Evolutionary conservation across 805 yeast species (phyloP).

Genomic region (Metschnikowia noctiluminum): DNA sequence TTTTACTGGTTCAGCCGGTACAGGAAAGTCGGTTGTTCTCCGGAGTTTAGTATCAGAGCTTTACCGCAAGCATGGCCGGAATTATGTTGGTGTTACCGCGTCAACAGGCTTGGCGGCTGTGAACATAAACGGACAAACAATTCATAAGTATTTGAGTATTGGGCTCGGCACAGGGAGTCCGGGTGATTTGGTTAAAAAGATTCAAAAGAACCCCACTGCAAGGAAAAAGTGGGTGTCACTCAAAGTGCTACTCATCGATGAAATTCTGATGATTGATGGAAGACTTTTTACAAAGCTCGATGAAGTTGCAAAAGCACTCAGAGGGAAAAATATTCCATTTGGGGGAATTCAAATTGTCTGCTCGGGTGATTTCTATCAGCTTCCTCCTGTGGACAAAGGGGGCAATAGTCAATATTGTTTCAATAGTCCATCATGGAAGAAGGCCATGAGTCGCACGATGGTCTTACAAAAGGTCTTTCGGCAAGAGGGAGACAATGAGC

Average conservation of each 20-base stretch:
- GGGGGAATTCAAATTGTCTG: slow-evolving; percentile 78
- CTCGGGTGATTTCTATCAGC: slow-evolving; percentile 80
- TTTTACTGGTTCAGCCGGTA: slow-evolving; percentile 97
- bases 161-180: slow-evolving; percentile 64
- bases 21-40: slow-evolving; percentile 92
- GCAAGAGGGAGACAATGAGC: slow-evolving; percentile 68
- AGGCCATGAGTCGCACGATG: slow-evolving; percentile 53
- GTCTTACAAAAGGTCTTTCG: slow-evolving; percentile 66
- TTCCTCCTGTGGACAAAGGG: slow-evolving; percentile 63
- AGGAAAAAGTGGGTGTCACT: slow-evolving; percentile 52
- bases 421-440: slow-evolving; percentile 61
- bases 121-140: slow-evolving; percentile 74
- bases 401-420: slow-evolving; percentile 52
- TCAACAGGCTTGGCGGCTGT: slow-evolving; percentile 85
- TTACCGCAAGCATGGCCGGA: slow-evolving; percentile 38
- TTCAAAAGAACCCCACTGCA: slow-evolving; percentile 50
- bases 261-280: slow-evolving; percentile 78
- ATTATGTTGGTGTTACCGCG: slow-evolving; percentile 69
- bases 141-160: slow-evolving; percentile 75
- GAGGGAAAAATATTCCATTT: slow-evolving; percentile 51
- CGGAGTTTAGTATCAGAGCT: slow-evolving; percentile 57
- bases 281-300: slow-evolving; percentile 61
- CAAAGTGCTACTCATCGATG: slow-evolving; percentile 69
- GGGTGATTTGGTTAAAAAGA: slow-evolving; percentile 45
- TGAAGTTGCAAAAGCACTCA: slow-evolving; percentile 50